A percentile compares a stretch with the other conserved stretches of the same genome.
phyloP scores from a whole-genome alignment of 2,329 filamentous ascomycete genomes.

The Fusarium oligoseptatum region DNA sequence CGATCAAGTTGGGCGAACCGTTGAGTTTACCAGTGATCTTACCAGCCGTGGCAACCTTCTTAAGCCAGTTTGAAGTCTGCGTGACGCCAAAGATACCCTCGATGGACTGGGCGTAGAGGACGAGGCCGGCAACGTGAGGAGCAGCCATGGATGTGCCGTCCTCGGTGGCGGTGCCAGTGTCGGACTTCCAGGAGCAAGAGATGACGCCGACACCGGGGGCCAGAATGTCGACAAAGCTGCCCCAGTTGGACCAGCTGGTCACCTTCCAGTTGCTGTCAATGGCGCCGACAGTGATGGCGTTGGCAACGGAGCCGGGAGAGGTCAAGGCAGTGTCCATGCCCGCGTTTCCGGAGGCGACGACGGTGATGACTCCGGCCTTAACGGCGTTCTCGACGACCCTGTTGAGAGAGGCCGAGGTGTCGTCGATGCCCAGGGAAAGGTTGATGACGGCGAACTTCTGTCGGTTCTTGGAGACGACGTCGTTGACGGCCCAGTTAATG shows the following conservation, averaged over 20 bases:
- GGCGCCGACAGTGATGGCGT: conserved; percentile 52
- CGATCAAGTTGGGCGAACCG: conserved; percentile 60
- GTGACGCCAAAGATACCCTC: conserved; percentile 51
- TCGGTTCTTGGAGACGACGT: conserved; percentile 57
- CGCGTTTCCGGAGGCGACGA: conserved; percentile 68
- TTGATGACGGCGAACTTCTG: conserved; percentile 62
- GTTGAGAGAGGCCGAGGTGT: conserved; percentile 61
- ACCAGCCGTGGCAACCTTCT: conserved; percentile 55
- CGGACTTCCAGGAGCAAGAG: conserved; percentile 61
- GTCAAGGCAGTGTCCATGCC: conserved; percentile 42
- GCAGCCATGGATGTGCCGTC: conserved; percentile 74
- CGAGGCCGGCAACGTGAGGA: conserved; percentile 72
- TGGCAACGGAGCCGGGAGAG: conserved; percentile 50
- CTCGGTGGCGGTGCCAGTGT: conserved; percentile 59
- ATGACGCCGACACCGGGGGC: conserved; percentile 63
- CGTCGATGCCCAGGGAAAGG: conserved; percentile 66
- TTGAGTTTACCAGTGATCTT: conserved; percentile 54
- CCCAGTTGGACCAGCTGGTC: conserved; percentile 66
- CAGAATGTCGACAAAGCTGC: conserved; percentile 62
- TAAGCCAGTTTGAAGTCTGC: conserved; percentile 57
- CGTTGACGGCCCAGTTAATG: conserved; percentile 58
- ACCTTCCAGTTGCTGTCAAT: conserved; percentile 55
- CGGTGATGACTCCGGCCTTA: conserved; percentile 62
- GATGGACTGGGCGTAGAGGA: conserved; percentile 61
- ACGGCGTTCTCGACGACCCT: conserved; percentile 61